Percentiles rank a stretch among this genome's conserved stretches.
These are phyloP conservation scores for Scheffersomyces insectosa DNA, from an alignment of 1,139 yeast genomes.

Conservation along the genomic window DNA sequence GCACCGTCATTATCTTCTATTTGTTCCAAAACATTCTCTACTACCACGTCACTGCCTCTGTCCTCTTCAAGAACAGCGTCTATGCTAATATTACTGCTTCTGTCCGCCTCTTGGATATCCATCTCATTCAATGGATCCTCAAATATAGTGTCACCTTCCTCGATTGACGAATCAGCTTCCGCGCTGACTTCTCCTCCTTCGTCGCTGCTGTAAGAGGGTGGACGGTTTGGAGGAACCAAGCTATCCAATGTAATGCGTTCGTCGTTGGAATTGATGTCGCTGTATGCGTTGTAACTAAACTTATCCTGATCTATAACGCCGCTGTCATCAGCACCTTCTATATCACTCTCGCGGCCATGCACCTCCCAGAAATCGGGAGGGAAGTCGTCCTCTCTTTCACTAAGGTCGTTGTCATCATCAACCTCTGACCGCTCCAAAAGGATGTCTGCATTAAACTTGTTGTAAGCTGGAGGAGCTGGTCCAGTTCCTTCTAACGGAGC, in stretches of 20 bases:
- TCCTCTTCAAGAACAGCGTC: background rate
- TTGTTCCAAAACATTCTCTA: background rate
- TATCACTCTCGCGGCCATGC: constrained; percentile 14
- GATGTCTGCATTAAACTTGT: constrained; percentile 55
- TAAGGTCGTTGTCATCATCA: constrained; percentile 48
- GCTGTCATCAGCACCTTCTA: constrained; percentile 13
- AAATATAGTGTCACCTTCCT: constrained; percentile 5
- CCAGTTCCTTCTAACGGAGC: constrained; percentile 61
- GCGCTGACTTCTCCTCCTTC: constrained; percentile 9
- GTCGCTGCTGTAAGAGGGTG: constrained; percentile 36
- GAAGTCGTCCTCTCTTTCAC: constrained; percentile 49
- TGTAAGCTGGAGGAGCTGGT: constrained; percentile 65
- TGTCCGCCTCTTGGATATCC: background rate
- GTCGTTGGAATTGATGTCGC: constrained; percentile 33
- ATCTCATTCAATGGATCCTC: background rate
- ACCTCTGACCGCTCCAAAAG: constrained; percentile 55
- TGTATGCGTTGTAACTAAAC: constrained; percentile 44
- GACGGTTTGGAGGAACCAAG: constrained; percentile 31
- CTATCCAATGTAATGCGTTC: constrained; percentile 46
- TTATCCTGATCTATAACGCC: constrained; percentile 24
- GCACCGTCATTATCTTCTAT: background rate
- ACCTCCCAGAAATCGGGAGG: constrained; percentile 58
- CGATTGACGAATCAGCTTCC: background rate
- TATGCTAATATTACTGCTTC: background rate
- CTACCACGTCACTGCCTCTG: background rate